These are phyloP conservation scores for Acanthamoeba lenticulata DNA, from an alignment of 208 protist species.

Conservation along the genomic window DNA sequence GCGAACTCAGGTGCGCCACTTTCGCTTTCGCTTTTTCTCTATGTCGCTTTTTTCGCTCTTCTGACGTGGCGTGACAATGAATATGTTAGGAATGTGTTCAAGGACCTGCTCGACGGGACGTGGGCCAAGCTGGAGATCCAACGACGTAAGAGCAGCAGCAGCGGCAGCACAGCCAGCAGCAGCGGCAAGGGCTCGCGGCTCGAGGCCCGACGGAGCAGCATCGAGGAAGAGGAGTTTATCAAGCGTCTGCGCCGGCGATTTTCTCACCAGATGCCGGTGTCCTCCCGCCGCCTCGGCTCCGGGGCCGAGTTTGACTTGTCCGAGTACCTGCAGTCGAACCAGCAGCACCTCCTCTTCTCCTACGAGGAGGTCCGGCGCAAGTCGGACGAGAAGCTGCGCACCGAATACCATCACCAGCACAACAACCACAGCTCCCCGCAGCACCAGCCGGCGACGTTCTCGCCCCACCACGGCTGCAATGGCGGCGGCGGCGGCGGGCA, in stretches of 20 bases:
- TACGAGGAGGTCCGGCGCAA: slow-evolving; percentile 17
- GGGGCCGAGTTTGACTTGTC: slow-evolving; percentile 17
- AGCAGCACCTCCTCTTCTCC: slow-evolving; percentile 34
- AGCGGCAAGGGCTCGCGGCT: not conserved
- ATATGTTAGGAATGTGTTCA: slow-evolving; percentile 17
- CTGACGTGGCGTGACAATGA: too few species aligned
- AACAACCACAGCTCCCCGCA: too few species aligned
- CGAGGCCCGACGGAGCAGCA: slow-evolving; percentile 1
- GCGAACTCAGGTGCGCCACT: not conserved
- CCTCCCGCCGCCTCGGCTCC: too few species aligned
- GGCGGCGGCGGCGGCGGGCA: not conserved
- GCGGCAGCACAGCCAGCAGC: too few species aligned
- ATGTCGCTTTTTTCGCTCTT: too few species aligned
- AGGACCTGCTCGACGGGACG: not conserved
- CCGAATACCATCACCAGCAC: not conserved
- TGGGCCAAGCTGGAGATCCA: not conserved
- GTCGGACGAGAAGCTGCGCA: slow-evolving; percentile 20
- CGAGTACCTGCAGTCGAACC: slow-evolving; percentile 42
- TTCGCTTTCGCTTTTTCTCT: not conserved
- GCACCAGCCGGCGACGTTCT: too few species aligned
- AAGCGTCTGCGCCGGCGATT: not conserved
- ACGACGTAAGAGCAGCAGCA: not conserved
- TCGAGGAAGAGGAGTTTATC: slow-evolving; percentile 8
- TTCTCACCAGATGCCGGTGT: slow-evolving; percentile 2
- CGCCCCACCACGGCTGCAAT: not conserved